These are phyloP conservation scores for Catunica adiposa DNA, from an alignment of 2,329 filamentous ascomycete genomes.

Conservation along the genomic window DNA sequence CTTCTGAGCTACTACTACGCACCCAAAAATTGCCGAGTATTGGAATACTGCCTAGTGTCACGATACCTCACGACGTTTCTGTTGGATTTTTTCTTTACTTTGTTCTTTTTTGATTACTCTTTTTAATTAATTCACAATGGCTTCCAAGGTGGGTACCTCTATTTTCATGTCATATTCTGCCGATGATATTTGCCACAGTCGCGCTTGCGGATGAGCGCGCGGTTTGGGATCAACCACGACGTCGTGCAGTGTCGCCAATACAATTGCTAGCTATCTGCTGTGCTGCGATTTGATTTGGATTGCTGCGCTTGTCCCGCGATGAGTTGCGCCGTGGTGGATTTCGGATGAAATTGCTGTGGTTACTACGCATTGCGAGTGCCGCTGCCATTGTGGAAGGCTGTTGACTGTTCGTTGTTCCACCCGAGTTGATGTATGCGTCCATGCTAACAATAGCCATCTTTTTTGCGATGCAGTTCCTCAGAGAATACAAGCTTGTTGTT, in stretches of 20 bases:
- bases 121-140: conserved; percentile 21
- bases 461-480: conserved; percentile 47
- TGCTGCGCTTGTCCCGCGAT: neutral
- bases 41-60: too few species aligned
- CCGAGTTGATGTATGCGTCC: neutral
- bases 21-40: too few species aligned
- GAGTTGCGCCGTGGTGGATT: neutral
- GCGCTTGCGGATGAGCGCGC: too few species aligned
- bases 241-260: too few species aligned
- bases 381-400: too few species aligned
- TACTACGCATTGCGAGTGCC: too few species aligned
- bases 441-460: conserved; percentile 6
- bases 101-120: conserved; percentile 4
- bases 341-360: neutral
- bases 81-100: neutral
- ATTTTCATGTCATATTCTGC: neutral
- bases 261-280: neutral
- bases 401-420: neutral
- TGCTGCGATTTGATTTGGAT: neutral
- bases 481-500: conserved; percentile 92
- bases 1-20: too few species aligned
- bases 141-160: conserved; percentile 24
- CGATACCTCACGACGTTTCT: neutral
- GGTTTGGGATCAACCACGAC: too few species aligned
- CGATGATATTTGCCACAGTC: neutral